Base-by-base conservation (phyloP, 2,329 filamentous ascomycete species). In the Fonsecaea nubica region DNA sequence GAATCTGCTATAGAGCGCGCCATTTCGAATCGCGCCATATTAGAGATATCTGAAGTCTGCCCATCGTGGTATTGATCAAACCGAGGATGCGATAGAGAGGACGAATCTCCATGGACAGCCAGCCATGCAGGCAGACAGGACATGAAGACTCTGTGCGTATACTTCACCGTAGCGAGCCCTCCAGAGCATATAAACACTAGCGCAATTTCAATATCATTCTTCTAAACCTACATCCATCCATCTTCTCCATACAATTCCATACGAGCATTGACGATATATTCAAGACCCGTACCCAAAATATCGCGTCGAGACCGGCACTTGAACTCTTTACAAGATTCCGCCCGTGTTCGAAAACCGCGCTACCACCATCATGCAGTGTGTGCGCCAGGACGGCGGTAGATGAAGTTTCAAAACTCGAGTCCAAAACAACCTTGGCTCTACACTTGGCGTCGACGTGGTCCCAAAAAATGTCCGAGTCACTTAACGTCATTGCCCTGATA, bases 401-500 rank as follows among this genome's bases (percentile, higher is more conserved):
- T 50, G 45, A 21, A 50, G 18, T 25, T 25, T 21, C 36, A 32
- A 32, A 18, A 21, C 1, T 13, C 13, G n/a, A 45, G 12, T 38
- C 7, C 18, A 50, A 6, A 6, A 45, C 3, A 1, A 7, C 40
- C 15, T 45, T n/a, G 25, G 1, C 25, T 25, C 25, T 25, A 25
- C 25, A 25, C 1, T 12, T 5, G 5, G 21, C 45, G 18, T 25
- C 45, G 21, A 50, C 18, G 25, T 25, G 45, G 45, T 25, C 25
- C 25, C 25, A 3, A 50, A 13, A 25, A 8, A 53, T 53, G 58
- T 25, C 66, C 30, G 60, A 60, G 1, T 67, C 72, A 21, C 76
- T 87, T 7, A 90, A 93, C 72, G 93, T 97, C 70, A 93, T 99
- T 73, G 94, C 92, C 58, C 84, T 99, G 69, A 90, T 99, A 71